phyloP scores from a whole-genome alignment of 2,329 filamentous ascomycete genomes.

The Thielaviopsis euricoi region DNA sequence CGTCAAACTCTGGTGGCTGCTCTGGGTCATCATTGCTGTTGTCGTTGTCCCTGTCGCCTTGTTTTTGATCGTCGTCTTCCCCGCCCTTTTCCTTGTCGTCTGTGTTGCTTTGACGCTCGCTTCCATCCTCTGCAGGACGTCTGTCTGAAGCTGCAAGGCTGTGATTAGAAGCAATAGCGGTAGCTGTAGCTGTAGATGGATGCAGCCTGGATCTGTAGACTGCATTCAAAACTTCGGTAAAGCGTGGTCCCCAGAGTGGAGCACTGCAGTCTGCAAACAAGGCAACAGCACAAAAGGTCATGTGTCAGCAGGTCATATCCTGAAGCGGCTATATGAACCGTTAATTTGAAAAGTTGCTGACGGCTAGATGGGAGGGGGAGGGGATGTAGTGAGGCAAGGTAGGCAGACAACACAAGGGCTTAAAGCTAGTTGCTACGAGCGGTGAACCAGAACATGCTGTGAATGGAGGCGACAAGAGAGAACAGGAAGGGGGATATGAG shows the following conservation, averaged over 20 bases:
- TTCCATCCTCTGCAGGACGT: neutral
- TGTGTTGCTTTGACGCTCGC: conserved; percentile 5
- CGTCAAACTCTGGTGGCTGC: conserved; percentile 6
- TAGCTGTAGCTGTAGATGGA: neutral
- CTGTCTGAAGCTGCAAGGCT: neutral
- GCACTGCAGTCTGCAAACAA: conserved; percentile 37
- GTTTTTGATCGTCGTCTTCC: no score
- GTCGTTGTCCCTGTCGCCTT: no score
- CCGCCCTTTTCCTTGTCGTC: no score
- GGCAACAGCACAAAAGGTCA: neutral
- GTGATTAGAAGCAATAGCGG: neutral
- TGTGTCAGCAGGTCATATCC: conserved; percentile 1
- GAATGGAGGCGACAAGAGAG: neutral
- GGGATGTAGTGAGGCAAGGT: no score
- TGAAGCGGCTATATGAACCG: no score
- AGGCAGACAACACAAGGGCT: neutral
- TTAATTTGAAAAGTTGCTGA: neutral
- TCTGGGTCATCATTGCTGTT: conserved; percentile 10
- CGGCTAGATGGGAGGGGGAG: neutral
- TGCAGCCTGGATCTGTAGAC: conserved; percentile 1
- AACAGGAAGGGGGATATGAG: conserved; percentile 10
- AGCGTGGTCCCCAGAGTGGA: conserved; percentile 18
- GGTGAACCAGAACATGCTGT: neutral
- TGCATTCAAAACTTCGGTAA: conserved; percentile 14
- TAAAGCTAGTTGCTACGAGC: no score